These are phyloP conservation scores for Exsudoporus frostii DNA, from an alignment of 768 basidiomycete species.

Conservation along the genomic window DNA sequence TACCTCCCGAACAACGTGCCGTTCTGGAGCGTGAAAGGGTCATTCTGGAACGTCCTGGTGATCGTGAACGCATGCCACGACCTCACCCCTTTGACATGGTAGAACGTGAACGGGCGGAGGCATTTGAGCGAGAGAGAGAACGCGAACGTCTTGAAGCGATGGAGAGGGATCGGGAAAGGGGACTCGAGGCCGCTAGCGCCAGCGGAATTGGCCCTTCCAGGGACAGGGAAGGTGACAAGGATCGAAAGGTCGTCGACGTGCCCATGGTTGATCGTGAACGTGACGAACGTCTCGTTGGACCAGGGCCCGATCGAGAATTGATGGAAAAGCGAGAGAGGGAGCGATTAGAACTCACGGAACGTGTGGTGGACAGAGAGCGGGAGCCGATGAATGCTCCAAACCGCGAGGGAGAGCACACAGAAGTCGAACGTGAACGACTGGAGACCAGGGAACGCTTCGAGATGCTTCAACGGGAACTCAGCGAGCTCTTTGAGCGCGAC, in stretches of 20 bases:
- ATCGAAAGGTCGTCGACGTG: slow-evolving; percentile 16
- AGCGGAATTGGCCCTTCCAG: slow-evolving; percentile 9
- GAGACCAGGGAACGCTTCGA: slow-evolving; percentile 28
- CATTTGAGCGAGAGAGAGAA: slow-evolving; percentile 35
- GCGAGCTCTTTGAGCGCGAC: slow-evolving; percentile 30
- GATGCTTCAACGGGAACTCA: slow-evolving; percentile 33
- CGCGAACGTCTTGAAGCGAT: slow-evolving; percentile 27
- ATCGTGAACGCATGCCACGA: slow-evolving; percentile 26
- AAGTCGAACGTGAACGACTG: slow-evolving; percentile 26
- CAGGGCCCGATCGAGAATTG: slow-evolving; percentile 21
- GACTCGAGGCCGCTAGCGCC: slow-evolving; percentile 15
- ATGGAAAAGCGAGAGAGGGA: slow-evolving; percentile 29
- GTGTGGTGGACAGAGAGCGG: slow-evolving; percentile 16
- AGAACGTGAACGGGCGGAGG: slow-evolving; percentile 29
- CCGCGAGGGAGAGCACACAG: slow-evolving; percentile 22
- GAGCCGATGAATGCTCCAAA: slow-evolving; percentile 12
- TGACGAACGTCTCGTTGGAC: slow-evolving; percentile 21
- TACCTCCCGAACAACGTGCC: slow-evolving; percentile 17
- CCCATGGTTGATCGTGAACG: slow-evolving; percentile 18
- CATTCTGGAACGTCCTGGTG: slow-evolving; percentile 19
- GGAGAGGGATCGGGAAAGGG: slow-evolving; percentile 31
- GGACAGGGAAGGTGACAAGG: slow-evolving; percentile 26
- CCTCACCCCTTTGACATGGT: slow-evolving; percentile 16
- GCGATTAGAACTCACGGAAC: slow-evolving; percentile 22
- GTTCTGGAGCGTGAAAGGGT: slow-evolving; percentile 22